Percentiles rank a stretch among this genome's conserved stretches.
These are phyloP conservation scores for Elongisporangium undulatum DNA, from an alignment of 352 stramenopile species.

Conservation along the genomic window DNA sequence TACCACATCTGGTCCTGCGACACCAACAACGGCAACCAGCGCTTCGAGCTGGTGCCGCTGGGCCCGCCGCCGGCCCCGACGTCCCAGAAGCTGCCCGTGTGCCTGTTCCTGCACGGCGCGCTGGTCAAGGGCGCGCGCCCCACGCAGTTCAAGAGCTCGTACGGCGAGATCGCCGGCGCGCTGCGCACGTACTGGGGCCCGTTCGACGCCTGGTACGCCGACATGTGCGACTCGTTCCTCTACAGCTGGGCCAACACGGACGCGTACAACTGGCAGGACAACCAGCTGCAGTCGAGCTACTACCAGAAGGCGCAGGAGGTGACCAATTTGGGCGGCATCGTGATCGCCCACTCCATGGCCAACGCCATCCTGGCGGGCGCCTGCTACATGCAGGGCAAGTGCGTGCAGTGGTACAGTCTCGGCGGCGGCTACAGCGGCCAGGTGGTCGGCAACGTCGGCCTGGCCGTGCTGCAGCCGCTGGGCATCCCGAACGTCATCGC, in stretches of 20 bases:
- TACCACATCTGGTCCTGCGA: slow-evolving; percentile 12
- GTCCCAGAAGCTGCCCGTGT: slow-evolving; percentile 1
- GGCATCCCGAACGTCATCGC: neutral
- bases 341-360: slow-evolving; percentile 1
- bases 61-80: no score
- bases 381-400: slow-evolving; percentile 3
- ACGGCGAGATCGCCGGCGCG: neutral
- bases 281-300: neutral
- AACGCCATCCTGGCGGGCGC: slow-evolving; percentile 5
- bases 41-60: slow-evolving; percentile 21
- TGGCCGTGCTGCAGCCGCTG: neutral
- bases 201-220: neutral
- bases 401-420: slow-evolving; percentile 3
- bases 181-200: slow-evolving; percentile 1
- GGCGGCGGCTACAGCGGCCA: slow-evolving; percentile 2
- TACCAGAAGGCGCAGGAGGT: slow-evolving; percentile 4
- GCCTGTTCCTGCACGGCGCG: slow-evolving; percentile 1
- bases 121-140: neutral
- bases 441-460: neutral
- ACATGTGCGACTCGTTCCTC: slow-evolving; percentile 2
- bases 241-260: slow-evolving; percentile 1
- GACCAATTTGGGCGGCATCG: slow-evolving; percentile 1
- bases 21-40: slow-evolving; percentile 25
- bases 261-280: slow-evolving; percentile 1
- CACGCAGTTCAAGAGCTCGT: slow-evolving; percentile 4